Evolutionary conservation across 768 basidiomycete genomes (phyloP).

Genomic region (Boletus subparvulus): DNA sequence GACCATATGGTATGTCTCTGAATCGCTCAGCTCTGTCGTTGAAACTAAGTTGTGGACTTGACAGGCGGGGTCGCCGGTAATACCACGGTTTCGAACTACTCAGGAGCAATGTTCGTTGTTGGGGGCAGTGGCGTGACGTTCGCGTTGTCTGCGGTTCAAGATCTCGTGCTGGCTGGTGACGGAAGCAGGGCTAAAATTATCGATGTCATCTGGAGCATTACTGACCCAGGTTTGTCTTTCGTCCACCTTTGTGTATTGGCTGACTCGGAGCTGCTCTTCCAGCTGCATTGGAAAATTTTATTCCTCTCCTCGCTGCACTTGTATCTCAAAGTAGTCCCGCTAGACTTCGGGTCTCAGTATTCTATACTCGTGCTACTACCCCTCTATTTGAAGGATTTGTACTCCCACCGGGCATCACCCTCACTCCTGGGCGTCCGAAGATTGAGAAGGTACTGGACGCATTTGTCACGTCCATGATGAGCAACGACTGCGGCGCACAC

Average conservation of each 20-base stretch:
- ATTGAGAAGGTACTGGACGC: constrained; percentile 45
- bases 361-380: constrained; percentile 51
- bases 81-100: constrained; percentile 60
- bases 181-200: constrained; percentile 55
- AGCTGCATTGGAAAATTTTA: constrained; percentile 47
- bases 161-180: constrained; percentile 52
- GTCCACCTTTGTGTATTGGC: background rate
- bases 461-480: constrained; percentile 41
- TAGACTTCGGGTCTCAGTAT: constrained; percentile 49
- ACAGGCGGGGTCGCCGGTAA: constrained; percentile 55
- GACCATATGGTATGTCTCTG: constrained; percentile 47
- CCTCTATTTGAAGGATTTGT: constrained; percentile 13
- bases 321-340: constrained; percentile 42
- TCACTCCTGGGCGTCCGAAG: constrained; percentile 54
- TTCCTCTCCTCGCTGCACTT: constrained; percentile 47
- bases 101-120: constrained; percentile 63
- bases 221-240: constrained; percentile 44
- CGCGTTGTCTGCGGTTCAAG: constrained; percentile 59
- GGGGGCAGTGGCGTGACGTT: constrained; percentile 82
- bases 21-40: background rate
- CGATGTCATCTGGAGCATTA: constrained; percentile 61
- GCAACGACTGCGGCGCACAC: constrained; percentile 22
- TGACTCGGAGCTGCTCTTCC: constrained; percentile 4
- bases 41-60: background rate
- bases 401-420: constrained; percentile 40